Percentiles rank a stretch among this genome's conserved stretches.
Conservation (phyloP, 495 filamentous ascomycete genomes). For the Choiromyces venosus region DNA sequence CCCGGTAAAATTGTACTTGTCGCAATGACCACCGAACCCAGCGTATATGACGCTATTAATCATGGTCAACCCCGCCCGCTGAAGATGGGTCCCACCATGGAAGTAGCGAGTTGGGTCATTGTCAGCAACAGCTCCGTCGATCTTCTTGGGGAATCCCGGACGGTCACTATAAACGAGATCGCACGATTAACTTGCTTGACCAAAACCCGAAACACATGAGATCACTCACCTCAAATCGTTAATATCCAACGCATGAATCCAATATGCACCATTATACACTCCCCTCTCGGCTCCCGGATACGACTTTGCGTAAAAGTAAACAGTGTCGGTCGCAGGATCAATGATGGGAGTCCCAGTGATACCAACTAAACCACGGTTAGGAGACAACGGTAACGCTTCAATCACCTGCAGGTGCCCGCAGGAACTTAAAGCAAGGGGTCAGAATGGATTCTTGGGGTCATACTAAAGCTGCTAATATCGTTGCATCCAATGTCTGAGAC, state of each 20-base stretch:
- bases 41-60: constrained; percentile 42
- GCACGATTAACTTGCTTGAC: not conserved
- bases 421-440: not conserved
- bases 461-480: constrained; percentile 44
- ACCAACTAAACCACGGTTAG: constrained; percentile 28
- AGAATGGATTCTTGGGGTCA: constrained; percentile 4
- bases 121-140: constrained; percentile 45
- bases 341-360: constrained; percentile 45
- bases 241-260: constrained; percentile 17
- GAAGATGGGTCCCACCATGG: constrained; percentile 46
- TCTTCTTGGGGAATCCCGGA: constrained; percentile 43
- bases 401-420: constrained; percentile 4
- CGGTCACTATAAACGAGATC: constrained; percentile 32
- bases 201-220: not conserved
- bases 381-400: not conserved
- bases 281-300: constrained; percentile 34
- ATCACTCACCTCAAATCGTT: constrained; percentile 11
- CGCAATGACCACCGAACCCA: constrained; percentile 49
- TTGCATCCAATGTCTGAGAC: constrained; percentile 45
- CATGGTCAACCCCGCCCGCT: constrained; percentile 44
- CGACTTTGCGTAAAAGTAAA: constrained; percentile 46
- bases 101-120: constrained; percentile 47
- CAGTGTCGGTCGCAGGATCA: constrained; percentile 44
- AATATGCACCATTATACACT: constrained; percentile 23
- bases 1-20: constrained; percentile 49